Percentiles rank a stretch among this genome's conserved stretches.
Conservation (phyloP, 768 basidiomycete species). For the Suillus weaverae region DNA sequence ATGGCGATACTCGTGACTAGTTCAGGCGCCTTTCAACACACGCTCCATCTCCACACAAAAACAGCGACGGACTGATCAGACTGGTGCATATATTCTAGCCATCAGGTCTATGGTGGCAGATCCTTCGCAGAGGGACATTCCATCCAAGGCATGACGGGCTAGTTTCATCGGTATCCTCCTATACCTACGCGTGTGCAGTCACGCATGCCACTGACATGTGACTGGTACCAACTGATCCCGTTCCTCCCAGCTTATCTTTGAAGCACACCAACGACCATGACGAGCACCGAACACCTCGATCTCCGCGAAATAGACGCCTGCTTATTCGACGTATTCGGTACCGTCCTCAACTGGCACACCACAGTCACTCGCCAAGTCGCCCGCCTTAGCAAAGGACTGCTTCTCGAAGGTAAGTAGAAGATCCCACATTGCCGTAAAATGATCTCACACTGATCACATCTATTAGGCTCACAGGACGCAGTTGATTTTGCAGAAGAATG, state of each 20-base stretch:
- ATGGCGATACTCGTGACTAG: not conserved
- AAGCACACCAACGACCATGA: not conserved
- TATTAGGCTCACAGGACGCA: constrained; percentile 21
- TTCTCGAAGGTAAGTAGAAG: constrained; percentile 18
- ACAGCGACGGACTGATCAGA: not conserved
- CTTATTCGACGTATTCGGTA: constrained; percentile 53
- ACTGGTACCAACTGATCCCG: not conserved
- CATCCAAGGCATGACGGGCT: not conserved
- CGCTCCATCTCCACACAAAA: not conserved
- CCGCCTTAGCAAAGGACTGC: constrained; percentile 12
- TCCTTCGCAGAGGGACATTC: not conserved
- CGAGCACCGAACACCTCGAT: not conserved
- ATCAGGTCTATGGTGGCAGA: not conserved
- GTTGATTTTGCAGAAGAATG: constrained; percentile 54
- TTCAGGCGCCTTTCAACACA: not conserved
- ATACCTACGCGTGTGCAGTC: not conserved
- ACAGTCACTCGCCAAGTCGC: constrained; percentile 22
- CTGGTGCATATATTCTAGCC: not conserved
- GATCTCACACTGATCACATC: not conserved
- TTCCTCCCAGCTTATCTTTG: not conserved
- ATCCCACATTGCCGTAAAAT: not conserved
- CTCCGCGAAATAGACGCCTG: constrained; percentile 39
- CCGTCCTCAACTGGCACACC: constrained; percentile 45
- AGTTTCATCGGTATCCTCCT: not conserved
- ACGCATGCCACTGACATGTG: not conserved